phyloP scores from a whole-genome alignment of 805 yeast genomes.

The Schwanniomyces sp. region DNA sequence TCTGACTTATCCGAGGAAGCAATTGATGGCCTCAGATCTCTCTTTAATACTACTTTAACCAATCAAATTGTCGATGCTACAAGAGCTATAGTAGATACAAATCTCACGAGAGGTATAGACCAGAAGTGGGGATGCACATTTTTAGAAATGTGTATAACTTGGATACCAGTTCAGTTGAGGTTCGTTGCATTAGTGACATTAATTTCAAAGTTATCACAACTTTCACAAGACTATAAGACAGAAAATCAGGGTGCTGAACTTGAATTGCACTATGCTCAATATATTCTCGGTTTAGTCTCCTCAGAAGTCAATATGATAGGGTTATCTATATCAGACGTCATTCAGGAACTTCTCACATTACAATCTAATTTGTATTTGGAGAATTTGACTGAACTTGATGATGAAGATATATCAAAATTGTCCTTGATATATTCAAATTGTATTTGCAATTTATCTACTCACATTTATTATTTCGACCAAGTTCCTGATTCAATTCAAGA shows the following conservation, averaged over 20 bases:
- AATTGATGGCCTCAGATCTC: constrained; percentile 49
- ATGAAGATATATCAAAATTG: constrained; percentile 26
- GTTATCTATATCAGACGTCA: constrained; percentile 76
- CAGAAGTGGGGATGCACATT: constrained; percentile 55
- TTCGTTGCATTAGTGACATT: constrained; percentile 58
- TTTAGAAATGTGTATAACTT: constrained; percentile 64
- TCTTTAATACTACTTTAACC: constrained; percentile 64
- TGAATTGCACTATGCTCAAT: constrained; percentile 43
- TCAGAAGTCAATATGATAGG: constrained; percentile 86
- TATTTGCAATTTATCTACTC: constrained; percentile 69
- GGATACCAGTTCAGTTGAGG: constrained; percentile 79
- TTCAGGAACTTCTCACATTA: constrained; percentile 55
- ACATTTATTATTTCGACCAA: constrained; percentile 85
- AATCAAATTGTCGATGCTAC: constrained; percentile 62
- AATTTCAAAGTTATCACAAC: constrained; percentile 24
- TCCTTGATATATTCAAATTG: constrained; percentile 51
- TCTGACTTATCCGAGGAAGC: constrained; percentile 48
- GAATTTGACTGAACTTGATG: constrained; percentile 17
- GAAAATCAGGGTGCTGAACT: constrained; percentile 13
- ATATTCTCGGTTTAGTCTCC: constrained; percentile 60
- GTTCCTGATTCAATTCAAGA: constrained; percentile 78
- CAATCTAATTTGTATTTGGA: constrained; percentile 40
- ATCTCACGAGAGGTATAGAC: constrained; percentile 30
- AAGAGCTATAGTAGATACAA: constrained; percentile 44
- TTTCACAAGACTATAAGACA: constrained; percentile 17